phyloP scores from a whole-genome alignment of 352 stramenopile genomes.

The Phytophthora pini region DNA sequence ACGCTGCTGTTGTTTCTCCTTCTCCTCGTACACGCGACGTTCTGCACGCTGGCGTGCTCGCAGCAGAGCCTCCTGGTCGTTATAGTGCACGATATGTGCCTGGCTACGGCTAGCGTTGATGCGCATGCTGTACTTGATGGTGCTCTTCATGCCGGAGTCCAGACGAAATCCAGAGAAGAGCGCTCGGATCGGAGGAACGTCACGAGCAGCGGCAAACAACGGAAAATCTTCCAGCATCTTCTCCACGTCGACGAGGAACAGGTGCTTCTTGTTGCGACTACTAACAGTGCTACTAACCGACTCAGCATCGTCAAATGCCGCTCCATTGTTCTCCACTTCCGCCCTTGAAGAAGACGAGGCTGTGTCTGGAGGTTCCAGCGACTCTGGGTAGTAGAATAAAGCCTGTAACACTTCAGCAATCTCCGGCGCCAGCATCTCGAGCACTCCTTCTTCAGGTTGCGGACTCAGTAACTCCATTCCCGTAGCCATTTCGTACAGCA shows the following conservation, averaged over 20 bases:
- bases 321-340: conserved; percentile 9
- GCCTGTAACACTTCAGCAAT: conserved; percentile 63
- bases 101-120: conserved; percentile 77
- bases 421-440: conserved; percentile 59
- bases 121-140: conserved; percentile 76
- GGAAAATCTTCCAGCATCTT: conserved; percentile 39
- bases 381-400: conserved; percentile 54
- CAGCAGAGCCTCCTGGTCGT: conserved; percentile 59
- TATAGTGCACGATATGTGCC: conserved; percentile 75
- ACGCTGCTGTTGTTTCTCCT: conserved; percentile 68
- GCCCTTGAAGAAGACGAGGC: conserved; percentile 3
- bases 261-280: conserved; percentile 38
- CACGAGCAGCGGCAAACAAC: conserved; percentile 47
- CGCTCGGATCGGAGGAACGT: conserved; percentile 54
- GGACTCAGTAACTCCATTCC: conserved; percentile 57
- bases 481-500: conserved; percentile 83
- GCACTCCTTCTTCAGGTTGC: conserved; percentile 50
- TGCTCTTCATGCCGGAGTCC: conserved; percentile 80
- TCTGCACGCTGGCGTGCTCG: conserved; percentile 65
- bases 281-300: conserved; percentile 27
- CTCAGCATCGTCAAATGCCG: conserved; percentile 28
- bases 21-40: conserved; percentile 69
- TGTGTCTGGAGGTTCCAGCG: conserved; percentile 12
- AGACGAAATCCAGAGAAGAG: conserved; percentile 73
- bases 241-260: conserved; percentile 50